Conservation (phyloP, 805 yeast genomes). For the Saturnispora hagleri region DNA sequence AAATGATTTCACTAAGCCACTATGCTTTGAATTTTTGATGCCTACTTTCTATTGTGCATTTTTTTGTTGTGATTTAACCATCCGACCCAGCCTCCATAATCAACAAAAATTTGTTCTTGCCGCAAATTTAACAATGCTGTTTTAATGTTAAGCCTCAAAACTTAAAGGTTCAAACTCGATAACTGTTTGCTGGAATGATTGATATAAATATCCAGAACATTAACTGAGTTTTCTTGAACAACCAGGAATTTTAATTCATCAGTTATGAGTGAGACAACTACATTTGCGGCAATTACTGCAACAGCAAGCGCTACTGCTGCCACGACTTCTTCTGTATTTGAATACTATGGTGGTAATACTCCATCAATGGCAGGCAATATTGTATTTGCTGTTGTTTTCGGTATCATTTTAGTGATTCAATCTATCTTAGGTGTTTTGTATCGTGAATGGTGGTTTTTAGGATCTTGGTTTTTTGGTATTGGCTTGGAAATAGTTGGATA, state of each 20-base stretch:
- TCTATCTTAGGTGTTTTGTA: slow-evolving; percentile 33
- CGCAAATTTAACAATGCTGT: too few relatives aligned
- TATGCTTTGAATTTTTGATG: too few relatives aligned
- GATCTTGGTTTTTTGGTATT: slow-evolving; percentile 44
- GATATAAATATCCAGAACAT: background rate
- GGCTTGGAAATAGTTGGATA: slow-evolving; percentile 58
- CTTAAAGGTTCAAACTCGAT: too few relatives aligned
- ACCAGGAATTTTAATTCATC: too few relatives aligned
- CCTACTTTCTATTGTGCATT: too few relatives aligned
- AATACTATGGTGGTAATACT: slow-evolving; percentile 30
- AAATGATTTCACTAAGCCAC: too few relatives aligned
- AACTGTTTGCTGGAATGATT: too few relatives aligned
- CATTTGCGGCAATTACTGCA: background rate
- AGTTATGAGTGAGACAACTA: background rate
- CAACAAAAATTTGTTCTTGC: too few relatives aligned
- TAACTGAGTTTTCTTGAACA: too few relatives aligned
- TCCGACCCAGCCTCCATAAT: too few relatives aligned
- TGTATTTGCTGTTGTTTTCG: slow-evolving; percentile 47
- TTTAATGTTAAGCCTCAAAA: too few relatives aligned
- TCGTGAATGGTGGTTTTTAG: slow-evolving; percentile 57
- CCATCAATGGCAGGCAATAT: slow-evolving; percentile 53
- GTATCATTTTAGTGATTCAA: slow-evolving; percentile 36
- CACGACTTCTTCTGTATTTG: background rate
- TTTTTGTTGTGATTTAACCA: too few relatives aligned
- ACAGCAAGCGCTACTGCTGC: background rate